Percentiles rank a stretch among this genome's conserved stretches.
Conservation (phyloP, 75 land plant genomes). For the Picea sitchensis region DNA sequence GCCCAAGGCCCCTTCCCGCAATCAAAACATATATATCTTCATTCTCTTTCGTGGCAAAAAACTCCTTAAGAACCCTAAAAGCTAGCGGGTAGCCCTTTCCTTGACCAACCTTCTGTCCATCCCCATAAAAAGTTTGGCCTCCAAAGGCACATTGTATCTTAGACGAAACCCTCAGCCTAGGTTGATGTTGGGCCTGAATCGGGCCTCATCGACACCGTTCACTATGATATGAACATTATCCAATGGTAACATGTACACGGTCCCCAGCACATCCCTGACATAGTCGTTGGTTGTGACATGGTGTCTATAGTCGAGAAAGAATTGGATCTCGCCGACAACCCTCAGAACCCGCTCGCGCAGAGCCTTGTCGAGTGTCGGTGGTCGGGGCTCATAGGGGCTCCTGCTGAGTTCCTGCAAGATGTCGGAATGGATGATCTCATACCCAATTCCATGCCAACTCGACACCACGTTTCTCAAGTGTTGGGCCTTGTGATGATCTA, state of each 20-base stretch:
- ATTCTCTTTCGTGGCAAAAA: background rate
- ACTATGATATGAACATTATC: constrained; percentile 64
- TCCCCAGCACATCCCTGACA: constrained; percentile 51
- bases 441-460: constrained; percentile 82
- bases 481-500: constrained; percentile 38
- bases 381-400: constrained; percentile 24
- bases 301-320: constrained; percentile 58
- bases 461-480: constrained; percentile 49
- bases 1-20: constrained; percentile 94
- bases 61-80: constrained; percentile 45
- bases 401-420: constrained; percentile 69
- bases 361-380: constrained; percentile 28
- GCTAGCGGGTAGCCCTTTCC: constrained; percentile 90
- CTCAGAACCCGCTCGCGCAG: background rate
- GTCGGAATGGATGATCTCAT: constrained; percentile 72
- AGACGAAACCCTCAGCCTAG: constrained; percentile 34
- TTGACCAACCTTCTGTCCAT: constrained; percentile 41
- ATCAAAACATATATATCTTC: constrained; percentile 48
- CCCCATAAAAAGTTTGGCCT: constrained; percentile 60
- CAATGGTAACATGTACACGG: constrained; percentile 62
- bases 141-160: constrained; percentile 36
- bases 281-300: constrained; percentile 74
- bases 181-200: constrained; percentile 28
- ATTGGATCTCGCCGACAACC: constrained; percentile 56
- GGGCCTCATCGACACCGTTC: constrained; percentile 63